Evolutionary conservation across 2,329 filamentous ascomycete species (phyloP).

Genomic region (Diaporthe ampelina): DNA sequence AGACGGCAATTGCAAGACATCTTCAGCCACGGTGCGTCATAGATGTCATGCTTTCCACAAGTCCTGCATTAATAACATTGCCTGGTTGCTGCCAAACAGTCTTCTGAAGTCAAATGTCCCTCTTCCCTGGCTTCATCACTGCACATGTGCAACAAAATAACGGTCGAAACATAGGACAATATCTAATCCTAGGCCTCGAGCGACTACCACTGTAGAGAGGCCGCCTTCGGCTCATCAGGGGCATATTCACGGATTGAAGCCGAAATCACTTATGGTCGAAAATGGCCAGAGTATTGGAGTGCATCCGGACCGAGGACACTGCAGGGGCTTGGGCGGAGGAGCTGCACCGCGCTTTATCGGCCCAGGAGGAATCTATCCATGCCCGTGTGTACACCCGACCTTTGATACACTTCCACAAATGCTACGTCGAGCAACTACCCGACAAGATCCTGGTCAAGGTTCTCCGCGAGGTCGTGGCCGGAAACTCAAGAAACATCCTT

Average conservation of each 20-base stretch:
- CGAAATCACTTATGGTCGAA: background rate
- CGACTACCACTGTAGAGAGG: too few relatives aligned
- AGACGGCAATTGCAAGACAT: background rate
- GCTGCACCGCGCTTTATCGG: constrained; percentile 8
- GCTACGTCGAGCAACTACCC: background rate
- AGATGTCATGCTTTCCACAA: background rate
- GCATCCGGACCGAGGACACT: background rate
- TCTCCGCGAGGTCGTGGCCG: background rate
- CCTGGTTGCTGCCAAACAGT: background rate
- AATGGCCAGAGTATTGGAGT: background rate
- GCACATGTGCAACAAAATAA: background rate
- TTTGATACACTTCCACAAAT: background rate
- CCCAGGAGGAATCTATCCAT: constrained; percentile 14
- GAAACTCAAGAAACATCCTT: constrained; percentile 1
- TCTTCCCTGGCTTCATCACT: background rate
- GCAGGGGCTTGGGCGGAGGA: constrained; percentile 7
- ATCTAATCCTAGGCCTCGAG: too few relatives aligned
- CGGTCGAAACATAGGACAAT: too few relatives aligned
- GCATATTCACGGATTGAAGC: too few relatives aligned
- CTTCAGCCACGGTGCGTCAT: constrained; percentile 17
- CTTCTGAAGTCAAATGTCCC: fast-evolving
- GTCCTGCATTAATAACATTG: background rate
- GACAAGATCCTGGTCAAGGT: constrained; percentile 5
- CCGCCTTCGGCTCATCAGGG: too few relatives aligned
- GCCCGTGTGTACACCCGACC: background rate